Percentiles rank a stretch among this genome's conserved stretches.
Evolutionary conservation across 768 basidiomycete species (phyloP).

Genomic region (Cyclocybe cylindracea): DNA sequence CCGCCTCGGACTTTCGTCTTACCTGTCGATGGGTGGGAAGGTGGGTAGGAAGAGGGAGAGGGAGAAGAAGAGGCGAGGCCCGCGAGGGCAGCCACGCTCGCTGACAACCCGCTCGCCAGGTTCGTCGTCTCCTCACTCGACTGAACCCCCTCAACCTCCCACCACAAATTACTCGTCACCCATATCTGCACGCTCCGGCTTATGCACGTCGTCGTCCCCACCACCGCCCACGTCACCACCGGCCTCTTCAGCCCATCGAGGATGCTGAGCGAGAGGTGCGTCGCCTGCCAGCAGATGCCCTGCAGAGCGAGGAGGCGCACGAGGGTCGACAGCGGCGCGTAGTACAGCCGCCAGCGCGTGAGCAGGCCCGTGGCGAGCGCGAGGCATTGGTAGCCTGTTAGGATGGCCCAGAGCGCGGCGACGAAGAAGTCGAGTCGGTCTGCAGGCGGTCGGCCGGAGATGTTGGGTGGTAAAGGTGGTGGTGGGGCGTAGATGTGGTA

Average conservation of each 20-base stretch:
- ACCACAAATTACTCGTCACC: slow-evolving; percentile 90
- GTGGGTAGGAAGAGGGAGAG: too few species aligned
- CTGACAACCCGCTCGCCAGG: too few species aligned
- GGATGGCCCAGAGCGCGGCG: slow-evolving; percentile 73
- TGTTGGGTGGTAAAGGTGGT: slow-evolving; percentile 4
- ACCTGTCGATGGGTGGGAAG: too few species aligned
- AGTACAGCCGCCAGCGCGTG: slow-evolving; percentile 89
- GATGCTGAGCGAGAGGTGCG: slow-evolving; percentile 78
- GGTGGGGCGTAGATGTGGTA: slow-evolving; percentile 54
- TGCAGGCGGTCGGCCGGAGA: slow-evolving; percentile 34
- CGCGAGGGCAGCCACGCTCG: too few species aligned
- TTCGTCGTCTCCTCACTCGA: background rate
- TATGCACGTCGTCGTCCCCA: slow-evolving; percentile 86
- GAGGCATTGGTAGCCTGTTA: slow-evolving; percentile 91
- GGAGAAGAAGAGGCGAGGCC: too few species aligned
- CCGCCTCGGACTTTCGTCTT: slow-evolving; percentile 1
- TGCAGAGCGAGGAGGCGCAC: slow-evolving; percentile 92
- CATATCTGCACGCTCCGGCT: slow-evolving; percentile 88
- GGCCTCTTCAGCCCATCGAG: slow-evolving; percentile 72
- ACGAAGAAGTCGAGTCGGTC: slow-evolving; percentile 66
- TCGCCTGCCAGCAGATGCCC: slow-evolving; percentile 95
- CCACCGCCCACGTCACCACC: slow-evolving; percentile 86
- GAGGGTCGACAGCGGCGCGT: slow-evolving; percentile 83
- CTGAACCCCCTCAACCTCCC: slow-evolving; percentile 28
- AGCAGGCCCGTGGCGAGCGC: slow-evolving; percentile 86